Conservation (phyloP, 225 moss, liverwort and hornwort species). For the Thuidium tamariscinum region DNA sequence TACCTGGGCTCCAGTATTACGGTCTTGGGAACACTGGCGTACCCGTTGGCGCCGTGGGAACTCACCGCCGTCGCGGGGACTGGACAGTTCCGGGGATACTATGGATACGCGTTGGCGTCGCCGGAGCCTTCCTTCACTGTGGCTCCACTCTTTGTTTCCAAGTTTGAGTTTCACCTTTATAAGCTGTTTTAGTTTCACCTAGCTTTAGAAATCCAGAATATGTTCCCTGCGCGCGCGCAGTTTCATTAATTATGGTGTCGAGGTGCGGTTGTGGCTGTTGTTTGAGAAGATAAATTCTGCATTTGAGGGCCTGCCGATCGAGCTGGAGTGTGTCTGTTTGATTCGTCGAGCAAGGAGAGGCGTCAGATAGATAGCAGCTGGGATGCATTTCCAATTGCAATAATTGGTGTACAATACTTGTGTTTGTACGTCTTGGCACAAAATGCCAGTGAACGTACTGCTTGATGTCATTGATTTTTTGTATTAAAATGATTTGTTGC, state of each 20-base stretch:
- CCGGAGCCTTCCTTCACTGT: background rate
- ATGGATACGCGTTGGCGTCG: background rate
- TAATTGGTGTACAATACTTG: background rate
- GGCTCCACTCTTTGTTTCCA: background rate
- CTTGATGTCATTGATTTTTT: background rate
- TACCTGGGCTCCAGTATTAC: slow-evolving; percentile 2
- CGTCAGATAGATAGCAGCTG: background rate
- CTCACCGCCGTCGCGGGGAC: background rate
- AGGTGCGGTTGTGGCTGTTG: background rate
- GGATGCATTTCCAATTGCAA: background rate
- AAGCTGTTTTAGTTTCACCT: background rate
- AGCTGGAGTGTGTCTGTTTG: background rate
- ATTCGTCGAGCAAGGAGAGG: background rate
- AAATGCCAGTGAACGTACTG: background rate
- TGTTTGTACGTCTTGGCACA: background rate
- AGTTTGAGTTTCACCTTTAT: background rate
- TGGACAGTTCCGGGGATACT: slow-evolving; percentile 10
- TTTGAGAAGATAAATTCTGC: background rate
- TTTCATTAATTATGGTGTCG: background rate
- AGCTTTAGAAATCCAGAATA: background rate
- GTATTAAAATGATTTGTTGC: background rate
- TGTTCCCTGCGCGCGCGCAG: background rate
- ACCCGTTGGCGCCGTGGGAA: background rate
- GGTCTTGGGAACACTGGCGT: background rate
- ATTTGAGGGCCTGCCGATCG: background rate